Base-by-base conservation (phyloP, 225 moss, liverwort and hornwort genomes). In the Anthoceros angustus region DNA sequence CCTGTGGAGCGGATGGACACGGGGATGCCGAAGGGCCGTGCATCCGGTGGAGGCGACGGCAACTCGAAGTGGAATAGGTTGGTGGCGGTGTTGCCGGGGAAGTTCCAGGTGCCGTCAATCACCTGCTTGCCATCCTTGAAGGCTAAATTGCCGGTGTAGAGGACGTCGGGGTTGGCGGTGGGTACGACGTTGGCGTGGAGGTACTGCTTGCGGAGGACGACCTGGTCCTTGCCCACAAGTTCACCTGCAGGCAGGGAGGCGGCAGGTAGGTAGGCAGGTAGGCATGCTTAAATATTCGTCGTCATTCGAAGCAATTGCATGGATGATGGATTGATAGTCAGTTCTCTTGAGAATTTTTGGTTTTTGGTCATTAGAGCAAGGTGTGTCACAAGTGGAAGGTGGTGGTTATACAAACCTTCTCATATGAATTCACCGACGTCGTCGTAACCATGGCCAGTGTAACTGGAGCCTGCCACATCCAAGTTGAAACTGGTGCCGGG, bases 351-450 rank as follows among this genome's bases (percentile, higher is more conserved):
- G 9, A 45, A 14, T 45, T 45, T 9, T 9, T 45, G n/a, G n/a
- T n/a, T 46, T 46, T 32, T 32, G 32, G 32, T 32, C 55, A 55
- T 9, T 9, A 18, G 18, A 14, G 43, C 43, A 45, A 45, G 43
- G 43, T 45, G 43, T 45, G 43, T 45, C 43, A 45, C 43, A 45
- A 45, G 43, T 45, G 43, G 43, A 45, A 45, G 43, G 14, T 8
- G 43, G 43, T 45, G 43, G 43, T 9, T 9, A 8, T 45, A 45
- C 43, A 14, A 8, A 45, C 43, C 43, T 45, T 45, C 43, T 14
- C 43, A 45, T 45, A 45, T 45, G 43, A 45, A 45, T 45, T 45
- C 43, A 45, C 43, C 43, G 43, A n/a, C n/a, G n/a, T n/a, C n/a
- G n/a, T n/a, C n/a, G n/a, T n/a, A n/a, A n/a, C n/a, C n/a, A n/a